Conservation (phyloP, 1,284 basidiomycete species). For the Pholiota adiposa region DNA sequence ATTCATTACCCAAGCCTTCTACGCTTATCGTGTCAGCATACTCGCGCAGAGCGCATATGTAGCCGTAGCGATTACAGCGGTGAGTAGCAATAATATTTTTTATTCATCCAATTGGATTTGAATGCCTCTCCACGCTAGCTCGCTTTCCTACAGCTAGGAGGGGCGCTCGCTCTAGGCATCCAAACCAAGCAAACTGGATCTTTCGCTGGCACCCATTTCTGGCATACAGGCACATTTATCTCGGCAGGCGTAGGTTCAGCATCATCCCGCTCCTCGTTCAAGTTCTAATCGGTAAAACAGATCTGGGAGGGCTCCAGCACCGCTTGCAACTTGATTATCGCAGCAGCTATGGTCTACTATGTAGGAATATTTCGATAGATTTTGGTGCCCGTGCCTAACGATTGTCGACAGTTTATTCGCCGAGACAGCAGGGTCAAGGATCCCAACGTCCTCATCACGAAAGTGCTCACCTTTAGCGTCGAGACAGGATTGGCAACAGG, state of each 20-base stretch:
- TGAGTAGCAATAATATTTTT: conserved; percentile 1
- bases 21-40: conserved; percentile 24
- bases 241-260: conserved; percentile 23
- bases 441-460: conserved; percentile 18
- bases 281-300: conserved; percentile 10
- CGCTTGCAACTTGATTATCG: conserved; percentile 25
- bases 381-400: background rate
- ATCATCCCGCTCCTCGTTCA: background rate
- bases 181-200: conserved; percentile 16
- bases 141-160: conserved; percentile 15
- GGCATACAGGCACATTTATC: conserved; percentile 22
- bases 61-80: conserved; percentile 15
- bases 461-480: conserved; percentile 23
- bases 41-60: conserved; percentile 15
- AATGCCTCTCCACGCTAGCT: background rate
- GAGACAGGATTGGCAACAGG: conserved; percentile 25
- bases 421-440: conserved; percentile 17
- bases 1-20: conserved; percentile 24
- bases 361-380: conserved; percentile 8
- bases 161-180: conserved; percentile 15
- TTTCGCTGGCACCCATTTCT: conserved; percentile 17
- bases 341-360: conserved; percentile 25
- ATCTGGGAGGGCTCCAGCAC: conserved; percentile 27
- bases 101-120: background rate
- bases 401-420: conserved; percentile 13